phyloP scores from a whole-genome alignment of 352 stramenopile genomes.

The Albugo candida region DNA sequence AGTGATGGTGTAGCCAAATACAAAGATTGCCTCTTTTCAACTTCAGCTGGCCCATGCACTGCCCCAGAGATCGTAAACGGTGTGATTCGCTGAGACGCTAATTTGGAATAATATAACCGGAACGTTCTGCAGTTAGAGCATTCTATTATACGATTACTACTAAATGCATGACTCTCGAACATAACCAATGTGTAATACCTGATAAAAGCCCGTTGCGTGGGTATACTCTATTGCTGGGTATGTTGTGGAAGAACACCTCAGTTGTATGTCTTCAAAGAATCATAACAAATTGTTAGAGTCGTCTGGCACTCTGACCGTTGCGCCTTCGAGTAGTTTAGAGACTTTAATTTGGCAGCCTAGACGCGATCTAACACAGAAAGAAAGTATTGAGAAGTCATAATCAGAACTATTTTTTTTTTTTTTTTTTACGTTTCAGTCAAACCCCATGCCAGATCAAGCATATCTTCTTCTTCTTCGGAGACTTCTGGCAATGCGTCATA shows the following conservation, averaged over 20 bases:
- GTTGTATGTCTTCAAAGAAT: too few relatives aligned
- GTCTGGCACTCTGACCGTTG: constrained; percentile 73
- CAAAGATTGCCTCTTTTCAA: constrained; percentile 61
- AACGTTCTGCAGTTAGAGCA: neutral
- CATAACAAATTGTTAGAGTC: constrained; percentile 77
- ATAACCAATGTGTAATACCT: too few relatives aligned
- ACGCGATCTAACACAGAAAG: constrained; percentile 19
- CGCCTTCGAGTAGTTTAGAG: constrained; percentile 67
- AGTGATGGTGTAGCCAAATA: constrained; percentile 56
- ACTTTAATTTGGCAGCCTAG: constrained; percentile 85
- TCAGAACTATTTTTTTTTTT: neutral
- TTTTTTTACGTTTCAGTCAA: constrained; percentile 80
- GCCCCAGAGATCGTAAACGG: constrained; percentile 37
- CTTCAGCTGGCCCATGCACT: constrained; percentile 51
- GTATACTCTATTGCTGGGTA: too few relatives aligned
- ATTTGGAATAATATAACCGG: neutral
- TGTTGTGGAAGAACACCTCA: too few relatives aligned
- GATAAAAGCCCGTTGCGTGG: too few relatives aligned
- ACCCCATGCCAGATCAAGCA: constrained; percentile 88
- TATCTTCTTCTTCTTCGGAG: constrained; percentile 88
- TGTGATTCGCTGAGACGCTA: constrained; percentile 16
- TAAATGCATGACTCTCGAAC: too few relatives aligned
- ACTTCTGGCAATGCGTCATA: constrained; percentile 77
- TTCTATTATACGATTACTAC: neutral
- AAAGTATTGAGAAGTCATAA: neutral